Conservation (phyloP, 2,329 filamentous ascomycete genomes). For the Pseudogymnoascus sp. region DNA sequence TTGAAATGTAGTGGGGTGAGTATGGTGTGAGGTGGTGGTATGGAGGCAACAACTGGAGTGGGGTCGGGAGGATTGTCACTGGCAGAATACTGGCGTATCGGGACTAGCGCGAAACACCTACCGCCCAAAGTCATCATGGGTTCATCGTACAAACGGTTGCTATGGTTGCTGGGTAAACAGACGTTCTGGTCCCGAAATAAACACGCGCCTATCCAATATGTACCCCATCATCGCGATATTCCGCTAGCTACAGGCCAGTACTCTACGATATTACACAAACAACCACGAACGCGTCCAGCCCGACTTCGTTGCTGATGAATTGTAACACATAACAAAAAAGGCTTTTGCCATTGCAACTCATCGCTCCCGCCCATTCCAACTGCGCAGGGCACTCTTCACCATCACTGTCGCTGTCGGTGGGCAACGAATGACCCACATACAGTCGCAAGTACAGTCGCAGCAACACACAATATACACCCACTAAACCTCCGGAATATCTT, state of each 20-base stretch:
- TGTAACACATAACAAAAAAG: constrained; percentile 6
- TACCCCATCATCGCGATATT: constrained; percentile 6
- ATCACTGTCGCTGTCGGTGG: background rate
- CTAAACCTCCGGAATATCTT: background rate
- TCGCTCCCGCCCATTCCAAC: background rate
- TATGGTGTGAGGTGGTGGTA: background rate
- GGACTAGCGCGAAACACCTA: constrained; percentile 2
- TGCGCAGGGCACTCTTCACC: background rate
- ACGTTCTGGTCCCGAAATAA: constrained; percentile 5
- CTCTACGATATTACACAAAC: constrained; percentile 7
- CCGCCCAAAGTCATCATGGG: constrained; percentile 6
- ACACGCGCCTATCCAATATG: constrained; percentile 7
- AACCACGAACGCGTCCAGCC: constrained; percentile 1
- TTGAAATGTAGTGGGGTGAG: background rate
- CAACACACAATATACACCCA: background rate
- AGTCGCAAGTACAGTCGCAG: constrained; percentile 3
- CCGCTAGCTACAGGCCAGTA: background rate
- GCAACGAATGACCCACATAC: constrained; percentile 5
- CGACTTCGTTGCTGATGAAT: constrained; percentile 5
- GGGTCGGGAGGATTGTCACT: background rate
- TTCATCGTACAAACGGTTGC: background rate
- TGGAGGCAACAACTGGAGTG: background rate
- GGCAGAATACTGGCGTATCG: background rate
- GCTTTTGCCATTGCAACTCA: constrained; percentile 8
- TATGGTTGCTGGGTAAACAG: constrained; percentile 10